These are phyloP conservation scores for Botrytis galanthina DNA, from an alignment of 2,329 filamentous ascomycete genomes.

Conservation along the genomic window DNA sequence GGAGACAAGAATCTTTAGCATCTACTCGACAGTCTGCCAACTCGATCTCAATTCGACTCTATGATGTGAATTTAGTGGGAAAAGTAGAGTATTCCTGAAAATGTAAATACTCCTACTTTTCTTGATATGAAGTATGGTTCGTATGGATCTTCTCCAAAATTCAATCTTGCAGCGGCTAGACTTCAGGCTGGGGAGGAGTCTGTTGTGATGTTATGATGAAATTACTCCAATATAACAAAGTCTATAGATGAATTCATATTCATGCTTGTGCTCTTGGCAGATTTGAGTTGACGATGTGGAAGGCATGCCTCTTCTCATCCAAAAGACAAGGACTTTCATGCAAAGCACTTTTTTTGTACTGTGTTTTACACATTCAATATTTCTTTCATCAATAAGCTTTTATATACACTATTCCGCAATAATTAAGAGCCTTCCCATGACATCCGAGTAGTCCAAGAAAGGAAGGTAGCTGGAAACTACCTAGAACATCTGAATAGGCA, in stretches of 20 bases:
- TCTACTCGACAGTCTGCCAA: too few relatives aligned
- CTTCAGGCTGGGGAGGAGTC: neutral
- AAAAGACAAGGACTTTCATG: accelerated
- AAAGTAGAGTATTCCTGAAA: too few relatives aligned
- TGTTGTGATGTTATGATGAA: neutral
- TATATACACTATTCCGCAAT: neutral
- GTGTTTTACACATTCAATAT: neutral
- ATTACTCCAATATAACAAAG: neutral
- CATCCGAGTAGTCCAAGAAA: accelerated
- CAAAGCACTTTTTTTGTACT: neutral
- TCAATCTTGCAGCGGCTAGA: neutral
- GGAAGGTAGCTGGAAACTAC: neutral
- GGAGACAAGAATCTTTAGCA: too few relatives aligned
- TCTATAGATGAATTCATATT: neutral
- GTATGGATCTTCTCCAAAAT: too few relatives aligned
- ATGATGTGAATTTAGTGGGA: too few relatives aligned
- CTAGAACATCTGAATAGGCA: neutral
- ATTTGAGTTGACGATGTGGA: accelerated
- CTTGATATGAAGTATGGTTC: too few relatives aligned
- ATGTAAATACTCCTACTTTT: too few relatives aligned
- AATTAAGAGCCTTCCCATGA: neutral
- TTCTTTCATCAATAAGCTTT: neutral
- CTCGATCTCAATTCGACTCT: too few relatives aligned
- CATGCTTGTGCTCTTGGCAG: neutral
- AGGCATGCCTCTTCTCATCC: neutral